These are phyloP conservation scores for Trypanosoma congolense DNA, from an alignment of 208 protist species.

Conservation along the genomic window DNA sequence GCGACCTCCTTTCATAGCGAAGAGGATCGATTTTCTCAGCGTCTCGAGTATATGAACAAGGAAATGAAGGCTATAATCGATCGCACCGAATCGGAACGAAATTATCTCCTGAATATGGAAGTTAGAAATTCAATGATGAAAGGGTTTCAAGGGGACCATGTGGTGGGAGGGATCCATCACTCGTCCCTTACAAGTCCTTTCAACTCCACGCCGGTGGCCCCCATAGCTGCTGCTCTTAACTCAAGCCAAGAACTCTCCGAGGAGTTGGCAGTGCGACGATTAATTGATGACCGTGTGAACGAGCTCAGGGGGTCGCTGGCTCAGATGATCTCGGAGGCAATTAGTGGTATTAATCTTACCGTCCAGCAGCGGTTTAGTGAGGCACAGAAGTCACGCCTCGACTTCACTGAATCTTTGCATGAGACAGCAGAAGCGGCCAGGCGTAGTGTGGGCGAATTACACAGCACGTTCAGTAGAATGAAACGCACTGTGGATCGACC, in stretches of 20 bases:
- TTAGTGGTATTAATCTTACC: conserved; percentile 2
- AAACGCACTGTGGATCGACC: conserved; percentile 22
- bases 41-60: conserved; percentile 61
- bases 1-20: conserved; percentile 14
- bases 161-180: neutral
- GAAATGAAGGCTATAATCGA: conserved; percentile 71
- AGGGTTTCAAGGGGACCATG: neutral
- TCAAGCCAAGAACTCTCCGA: conserved; percentile 1
- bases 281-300: conserved; percentile 15
- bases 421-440: conserved; percentile 9
- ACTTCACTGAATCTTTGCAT: conserved; percentile 14
- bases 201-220: neutral
- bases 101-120: conserved; percentile 20
- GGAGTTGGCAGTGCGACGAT: conserved; percentile 21
- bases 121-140: conserved; percentile 1
- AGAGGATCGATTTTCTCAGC: conserved; percentile 45
- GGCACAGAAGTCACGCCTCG: conserved; percentile 4
- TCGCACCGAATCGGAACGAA: conserved; percentile 36
- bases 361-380: conserved; percentile 12
- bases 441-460: conserved; percentile 9
- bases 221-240: neutral
- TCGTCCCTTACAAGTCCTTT: neutral
- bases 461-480: conserved; percentile 21
- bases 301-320: conserved; percentile 7
- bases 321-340: conserved; percentile 6